Conservation (phyloP, 1,139 yeast species). For the Barnettozyma hawaiiensis region DNA sequence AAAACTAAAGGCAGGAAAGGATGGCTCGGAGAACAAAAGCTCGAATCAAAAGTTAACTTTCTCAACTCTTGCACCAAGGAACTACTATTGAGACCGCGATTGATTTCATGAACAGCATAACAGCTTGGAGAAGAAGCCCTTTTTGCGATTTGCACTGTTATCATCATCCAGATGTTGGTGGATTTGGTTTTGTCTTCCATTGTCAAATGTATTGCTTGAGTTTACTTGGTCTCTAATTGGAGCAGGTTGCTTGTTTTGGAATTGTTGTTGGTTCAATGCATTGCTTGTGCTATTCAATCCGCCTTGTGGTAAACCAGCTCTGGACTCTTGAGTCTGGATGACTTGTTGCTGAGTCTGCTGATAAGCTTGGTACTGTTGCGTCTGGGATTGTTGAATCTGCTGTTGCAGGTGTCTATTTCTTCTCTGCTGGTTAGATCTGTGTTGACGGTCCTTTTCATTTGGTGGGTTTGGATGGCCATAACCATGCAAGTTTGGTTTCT, state of each 20-base stretch:
- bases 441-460: conserved; percentile 33
- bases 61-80: not conserved
- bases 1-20: no score
- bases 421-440: conserved; percentile 27
- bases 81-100: no score
- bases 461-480: conserved; percentile 71
- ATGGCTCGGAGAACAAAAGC: not conserved
- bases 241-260: conserved; percentile 25
- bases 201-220: conserved; percentile 18
- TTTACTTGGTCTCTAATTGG: conserved; percentile 25
- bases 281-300: conserved; percentile 17
- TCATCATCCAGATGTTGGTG: conserved; percentile 25
- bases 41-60: not conserved
- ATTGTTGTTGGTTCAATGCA: conserved; percentile 27
- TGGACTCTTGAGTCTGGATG: conserved; percentile 17
- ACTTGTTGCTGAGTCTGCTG: conserved; percentile 21
- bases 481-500: conserved; percentile 87
- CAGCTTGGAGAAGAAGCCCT: conserved; percentile 34
- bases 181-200: conserved; percentile 17
- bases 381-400: conserved; percentile 23
- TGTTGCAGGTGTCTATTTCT: conserved; percentile 32
- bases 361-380: conserved; percentile 8
- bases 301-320: conserved; percentile 12
- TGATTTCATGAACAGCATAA: conserved; percentile 32
- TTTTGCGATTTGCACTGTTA: conserved; percentile 25